A percentile compares a stretch with the other conserved stretches of the same genome.
phyloP scores from a whole-genome alignment of 2,329 filamentous ascomycete genomes.

The Fusarium siculi region DNA sequence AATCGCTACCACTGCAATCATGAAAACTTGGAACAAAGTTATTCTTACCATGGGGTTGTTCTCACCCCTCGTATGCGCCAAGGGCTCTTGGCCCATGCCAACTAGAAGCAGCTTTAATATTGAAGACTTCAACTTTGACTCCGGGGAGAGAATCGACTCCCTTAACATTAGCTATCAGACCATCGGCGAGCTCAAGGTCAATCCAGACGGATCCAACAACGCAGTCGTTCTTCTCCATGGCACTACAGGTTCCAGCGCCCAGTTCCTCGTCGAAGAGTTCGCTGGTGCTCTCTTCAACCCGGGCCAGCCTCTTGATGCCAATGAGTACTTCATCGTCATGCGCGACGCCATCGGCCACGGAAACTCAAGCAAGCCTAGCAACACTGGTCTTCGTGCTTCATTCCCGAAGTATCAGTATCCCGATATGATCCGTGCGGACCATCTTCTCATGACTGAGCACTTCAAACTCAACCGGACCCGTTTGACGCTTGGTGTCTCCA shows the following conservation, averaged over 20 bases:
- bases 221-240: constrained; percentile 24
- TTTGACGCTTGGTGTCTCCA: constrained; percentile 12
- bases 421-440: constrained; percentile 12
- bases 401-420: constrained; percentile 28
- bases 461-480: constrained; percentile 12
- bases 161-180: constrained; percentile 23
- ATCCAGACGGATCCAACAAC: constrained; percentile 12
- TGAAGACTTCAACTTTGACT: constrained; percentile 12
- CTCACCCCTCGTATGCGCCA: fast-evolving
- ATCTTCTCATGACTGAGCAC: background rate
- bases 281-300: constrained; percentile 12
- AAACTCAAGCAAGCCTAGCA: constrained; percentile 31
- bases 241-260: background rate
- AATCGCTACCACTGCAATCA: background rate
- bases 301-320: constrained; percentile 6
- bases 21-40: background rate
- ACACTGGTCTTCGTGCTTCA: background rate
- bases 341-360: constrained; percentile 22
- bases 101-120: background rate
- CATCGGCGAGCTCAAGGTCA: constrained; percentile 23
- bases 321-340: constrained; percentile 27
- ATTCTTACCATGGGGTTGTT: background rate
- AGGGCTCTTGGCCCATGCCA: background rate
- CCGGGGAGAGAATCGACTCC: background rate
- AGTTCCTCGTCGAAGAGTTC: constrained; percentile 21